Conservation (phyloP, 495 filamentous ascomycete species). For the Tetracladium setigerum region DNA sequence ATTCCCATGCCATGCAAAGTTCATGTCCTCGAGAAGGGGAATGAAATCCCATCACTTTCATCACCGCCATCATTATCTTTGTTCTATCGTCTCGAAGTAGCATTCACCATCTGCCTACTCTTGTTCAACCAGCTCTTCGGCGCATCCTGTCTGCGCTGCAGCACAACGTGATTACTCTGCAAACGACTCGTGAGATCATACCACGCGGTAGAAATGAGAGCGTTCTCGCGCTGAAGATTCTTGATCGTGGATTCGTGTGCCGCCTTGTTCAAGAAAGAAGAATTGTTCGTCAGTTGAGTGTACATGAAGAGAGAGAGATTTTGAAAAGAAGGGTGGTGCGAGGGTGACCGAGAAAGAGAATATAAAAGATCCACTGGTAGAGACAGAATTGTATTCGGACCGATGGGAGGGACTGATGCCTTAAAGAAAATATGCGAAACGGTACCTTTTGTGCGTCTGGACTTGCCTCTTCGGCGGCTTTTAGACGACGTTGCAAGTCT, state of each 20-base stretch:
- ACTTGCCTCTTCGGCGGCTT: slow-evolving; percentile 38
- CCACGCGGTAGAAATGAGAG: slow-evolving; percentile 83
- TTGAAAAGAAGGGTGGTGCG: too few relatives aligned
- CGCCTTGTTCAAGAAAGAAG: slow-evolving; percentile 35
- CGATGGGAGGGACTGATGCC: too few relatives aligned
- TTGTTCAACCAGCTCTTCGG: slow-evolving; percentile 87
- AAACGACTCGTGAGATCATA: slow-evolving; percentile 79
- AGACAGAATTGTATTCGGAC: too few relatives aligned
- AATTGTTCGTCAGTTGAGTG: slow-evolving; percentile 4
- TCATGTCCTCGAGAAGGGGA: too few relatives aligned
- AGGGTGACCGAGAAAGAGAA: too few relatives aligned
- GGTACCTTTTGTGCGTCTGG: slow-evolving; percentile 26
- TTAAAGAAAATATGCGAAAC: slow-evolving; percentile 15
- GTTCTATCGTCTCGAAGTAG: slow-evolving; percentile 16
- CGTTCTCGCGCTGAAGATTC: slow-evolving; percentile 73
- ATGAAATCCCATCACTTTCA: too few relatives aligned
- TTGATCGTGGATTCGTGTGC: slow-evolving; percentile 53
- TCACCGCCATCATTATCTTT: background rate
- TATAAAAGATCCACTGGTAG: too few relatives aligned
- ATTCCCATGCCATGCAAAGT: too few relatives aligned
- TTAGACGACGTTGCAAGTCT: slow-evolving; percentile 48
- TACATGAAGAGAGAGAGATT: slow-evolving; percentile 7
- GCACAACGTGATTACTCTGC: slow-evolving; percentile 80
- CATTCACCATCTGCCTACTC: slow-evolving; percentile 69
- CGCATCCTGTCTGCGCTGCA: slow-evolving; percentile 65